Base-by-base conservation (phyloP, 176 grass and related monocot genomes). In the Raddia guianensis region DNA sequence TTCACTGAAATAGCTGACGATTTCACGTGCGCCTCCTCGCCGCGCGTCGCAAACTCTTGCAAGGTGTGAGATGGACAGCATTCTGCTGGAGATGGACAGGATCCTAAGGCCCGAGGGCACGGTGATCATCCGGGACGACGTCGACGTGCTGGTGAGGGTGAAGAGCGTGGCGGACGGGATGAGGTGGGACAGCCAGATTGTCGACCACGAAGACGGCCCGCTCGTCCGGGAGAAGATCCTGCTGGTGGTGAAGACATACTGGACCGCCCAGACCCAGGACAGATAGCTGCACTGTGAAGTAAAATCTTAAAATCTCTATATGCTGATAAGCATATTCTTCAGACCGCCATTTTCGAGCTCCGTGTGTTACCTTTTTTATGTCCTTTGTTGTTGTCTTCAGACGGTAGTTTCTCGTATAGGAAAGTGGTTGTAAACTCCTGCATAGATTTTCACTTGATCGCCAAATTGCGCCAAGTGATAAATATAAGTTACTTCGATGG, bases 21-120 rank as follows among this genome's bases (percentile, higher is more conserved):
- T 14, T 83, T 75, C 27, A 27, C 27, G 27, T 66, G 63, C 57
- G 18, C 35, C 18, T 3, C 54, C 15, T 73, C 21, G 12, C 51
- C 63, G 27, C 27, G 27, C 50, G 27, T n/a, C n/a, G 16, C 35
- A 9, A 81, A 81, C 46, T 20, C 59, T 33, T 33, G 69, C 19
- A 33, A 98, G 96, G 77, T 99, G 96, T 61, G 88, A 93, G 74
- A 81, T 80, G 91, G 88, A 86, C 35, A 27, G 8, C 68, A 89
- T 94, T 42, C 76, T 91, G 12, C 7, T 91, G 80, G 92, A 94
- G 86, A 91, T 94, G 89, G 92, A 94, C 50, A 87, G 92, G 81
- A 82, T 94, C 80, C 78, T 94, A 63, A 89, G 92, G 76, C 89
- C 92, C 0, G 81, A 82, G 58, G 92, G 92, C 55, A 89, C 89